Base-by-base conservation (phyloP, 306 rosid species). In the Begonia fuchsioides region DNA sequence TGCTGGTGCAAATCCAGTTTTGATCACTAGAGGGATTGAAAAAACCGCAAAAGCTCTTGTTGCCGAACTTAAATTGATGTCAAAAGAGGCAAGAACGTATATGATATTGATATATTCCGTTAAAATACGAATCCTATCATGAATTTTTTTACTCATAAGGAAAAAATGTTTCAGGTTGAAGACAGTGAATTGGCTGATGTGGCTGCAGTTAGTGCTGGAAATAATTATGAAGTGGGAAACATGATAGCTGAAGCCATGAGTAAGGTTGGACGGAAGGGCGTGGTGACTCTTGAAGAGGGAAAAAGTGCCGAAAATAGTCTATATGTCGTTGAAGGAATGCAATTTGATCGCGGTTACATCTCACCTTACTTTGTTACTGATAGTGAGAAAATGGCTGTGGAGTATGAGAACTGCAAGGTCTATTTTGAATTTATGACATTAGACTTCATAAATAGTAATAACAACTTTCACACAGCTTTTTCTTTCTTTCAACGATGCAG, bases 241-340 rank as follows among this genome's bases (percentile, higher is more conserved):
- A 92, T 92, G 99, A 92, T 92, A 11, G 99, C 99, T 8, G 99
- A 92, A 73, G 99, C 99, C 53, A 52, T 92, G 99, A 82, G 99
- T 47, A 79, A 68, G 71, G 99, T 92, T 63, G 99, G 99, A 17
- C 70, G 99, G 39, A 86, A 79, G 83, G 99, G 99, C 65, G 99
- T 92, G 9, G 99, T 92, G 68, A 92, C 99, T 15, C 93, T 92
- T 15, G 99, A 92, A 59, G 99, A 92, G 77, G 99, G 96, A 52
- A 92, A 74, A 63, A 92, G 99, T 68, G 99, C 99, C 3, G 99
- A 92, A 47, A 92, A 92, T 67, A 54, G 53, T 52, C 80, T 92
- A 4, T 92, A 92, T 62, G 99, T 92, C 53, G 99, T 92, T 13
- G 99, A 92, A 63, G 98, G 99, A 32, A 92, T 92, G 99, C 99